Base-by-base conservation (phyloP, 768 basidiomycete genomes). In the Kwoniella sp. region DNA sequence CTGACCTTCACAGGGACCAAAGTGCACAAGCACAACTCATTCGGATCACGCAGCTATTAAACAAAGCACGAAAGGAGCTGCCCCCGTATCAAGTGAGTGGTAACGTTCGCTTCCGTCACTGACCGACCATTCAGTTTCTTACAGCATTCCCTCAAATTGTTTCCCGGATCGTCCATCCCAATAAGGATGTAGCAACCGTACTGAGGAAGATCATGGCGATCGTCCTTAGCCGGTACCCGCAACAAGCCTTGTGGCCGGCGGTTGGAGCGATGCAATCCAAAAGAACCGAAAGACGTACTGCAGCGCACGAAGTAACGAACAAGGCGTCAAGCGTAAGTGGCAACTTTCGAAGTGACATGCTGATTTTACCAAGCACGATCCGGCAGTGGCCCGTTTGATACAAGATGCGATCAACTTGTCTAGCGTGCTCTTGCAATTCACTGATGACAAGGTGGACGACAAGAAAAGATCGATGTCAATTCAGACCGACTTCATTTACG, bases 81-180 rank as follows among this genome's bases (percentile, higher is more conserved):
- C 90, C 94, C 0, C 83, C 84, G 0, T 97, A 90, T 81, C 94
- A 94, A 83, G 94, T 87, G 57, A 63, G 82, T 55, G 24, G 4
- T 1, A 7, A 9, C 19, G 33, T 6, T 22, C 22, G 10, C n/a
- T 22, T 17, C n/a, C n/a, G 10, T 25, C 22, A 46, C 53, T 64
- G 54, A 69, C 27, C 15, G 5, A 6, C 21, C 36, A 21, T 60
- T n/a, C n/a, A 98, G 93, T 98, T 95, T 92, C 90, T 87, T 69
- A 93, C 90, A 0, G 94, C 92, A 1, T 94, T 97, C 67, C 93
- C 94, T 2, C 96, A 98, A 83, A 91, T 98, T 56, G 92, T 94
- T 15, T 98, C 95, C 15, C 87, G 96, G 8, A 88, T 99, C 30
- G 89, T 88, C 13, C 91, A 96, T 68, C 80, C 78, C 3, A 88